Percentiles rank a stretch among this genome's conserved stretches.
phyloP scores from a whole-genome alignment of 2,329 filamentous ascomycete genomes.

The Cladosporium sp. region DNA sequence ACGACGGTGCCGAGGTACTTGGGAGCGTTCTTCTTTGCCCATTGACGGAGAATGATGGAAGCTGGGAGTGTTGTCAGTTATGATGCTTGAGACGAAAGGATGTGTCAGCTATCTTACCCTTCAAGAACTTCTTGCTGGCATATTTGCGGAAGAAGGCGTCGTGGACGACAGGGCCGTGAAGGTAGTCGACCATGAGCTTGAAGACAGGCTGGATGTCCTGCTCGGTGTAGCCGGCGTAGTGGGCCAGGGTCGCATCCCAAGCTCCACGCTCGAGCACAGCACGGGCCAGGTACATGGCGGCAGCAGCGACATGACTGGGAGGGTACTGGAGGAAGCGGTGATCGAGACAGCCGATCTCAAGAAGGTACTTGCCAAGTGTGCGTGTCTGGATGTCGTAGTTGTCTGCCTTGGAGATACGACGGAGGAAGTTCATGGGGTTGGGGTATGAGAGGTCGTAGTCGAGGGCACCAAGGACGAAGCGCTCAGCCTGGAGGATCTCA shows the following conservation, averaged over 20 bases:
- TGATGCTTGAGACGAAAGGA: constrained; percentile 21
- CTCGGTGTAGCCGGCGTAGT: constrained; percentile 92
- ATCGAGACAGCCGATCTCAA: constrained; percentile 94
- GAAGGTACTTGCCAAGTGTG: constrained; percentile 94
- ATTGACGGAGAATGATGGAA: constrained; percentile 86
- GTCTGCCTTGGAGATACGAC: constrained; percentile 97
- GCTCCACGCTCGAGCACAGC: constrained; percentile 86
- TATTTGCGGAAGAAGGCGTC: constrained; percentile 99
- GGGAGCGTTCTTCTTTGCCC: constrained; percentile 68
- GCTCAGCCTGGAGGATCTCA: constrained; percentile 95
- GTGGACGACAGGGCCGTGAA: constrained; percentile 84
- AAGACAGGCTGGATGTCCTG: constrained; percentile 92
- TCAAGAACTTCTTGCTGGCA: constrained; percentile 98
- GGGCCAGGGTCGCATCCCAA: constrained; percentile 86
- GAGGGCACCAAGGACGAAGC: constrained; percentile 85
- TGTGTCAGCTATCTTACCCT: constrained; percentile 65
- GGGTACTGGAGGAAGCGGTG: constrained; percentile 89
- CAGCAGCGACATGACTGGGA: constrained; percentile 87
- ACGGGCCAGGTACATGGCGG: constrained; percentile 91
- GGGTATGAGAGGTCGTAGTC: constrained; percentile 98
- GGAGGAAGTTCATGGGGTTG: constrained; percentile 99
- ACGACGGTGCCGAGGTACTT: constrained; percentile 37
- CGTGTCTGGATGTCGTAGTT: constrained; percentile 98
- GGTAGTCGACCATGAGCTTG: constrained; percentile 93
- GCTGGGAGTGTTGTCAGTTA: constrained; percentile 55